Percentiles rank a stretch among this genome's conserved stretches.
These are phyloP conservation scores for Oxytropis ochrocephala DNA, from an alignment of 306 rosid species.

Conservation along the genomic window DNA sequence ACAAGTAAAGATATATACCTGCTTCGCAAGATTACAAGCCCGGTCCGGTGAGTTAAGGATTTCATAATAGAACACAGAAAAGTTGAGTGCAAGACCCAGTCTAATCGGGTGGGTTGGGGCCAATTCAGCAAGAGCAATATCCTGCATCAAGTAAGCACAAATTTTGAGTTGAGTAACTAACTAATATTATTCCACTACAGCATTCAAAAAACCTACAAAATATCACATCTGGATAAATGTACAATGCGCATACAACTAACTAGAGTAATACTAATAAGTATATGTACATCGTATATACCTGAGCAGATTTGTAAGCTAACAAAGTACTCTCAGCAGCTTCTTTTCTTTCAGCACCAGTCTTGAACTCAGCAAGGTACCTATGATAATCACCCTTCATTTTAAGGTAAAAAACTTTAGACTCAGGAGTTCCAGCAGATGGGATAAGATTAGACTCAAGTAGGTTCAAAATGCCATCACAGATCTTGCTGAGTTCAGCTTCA, in stretches of 20 bases:
- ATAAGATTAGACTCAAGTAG: conserved; percentile 83
- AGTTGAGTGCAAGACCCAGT: conserved; percentile 97
- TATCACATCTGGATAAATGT: neutral
- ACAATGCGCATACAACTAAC: neutral
- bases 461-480: conserved; percentile 84
- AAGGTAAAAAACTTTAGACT: conserved; percentile 82
- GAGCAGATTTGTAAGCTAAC: conserved; percentile 94
- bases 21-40: conserved; percentile 93
- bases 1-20: conserved; percentile 31
- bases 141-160: conserved; percentile 36
- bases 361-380: conserved; percentile 91
- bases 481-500: conserved; percentile 84
- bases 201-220: neutral
- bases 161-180: neutral
- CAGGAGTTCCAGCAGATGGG: conserved; percentile 73
- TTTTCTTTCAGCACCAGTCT: conserved; percentile 78
- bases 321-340: conserved; percentile 93
- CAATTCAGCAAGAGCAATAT: conserved; percentile 70
- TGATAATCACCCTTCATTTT: conserved; percentile 97
- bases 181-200: neutral
- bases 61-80: conserved; percentile 93
- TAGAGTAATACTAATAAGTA: neutral
- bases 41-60: conserved; percentile 97
- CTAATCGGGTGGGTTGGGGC: conserved; percentile 95
- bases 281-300: conserved; percentile 33